These are phyloP conservation scores for Chalciporus piperatus DNA, from an alignment of 768 basidiomycete genomes.

Conservation along the genomic window DNA sequence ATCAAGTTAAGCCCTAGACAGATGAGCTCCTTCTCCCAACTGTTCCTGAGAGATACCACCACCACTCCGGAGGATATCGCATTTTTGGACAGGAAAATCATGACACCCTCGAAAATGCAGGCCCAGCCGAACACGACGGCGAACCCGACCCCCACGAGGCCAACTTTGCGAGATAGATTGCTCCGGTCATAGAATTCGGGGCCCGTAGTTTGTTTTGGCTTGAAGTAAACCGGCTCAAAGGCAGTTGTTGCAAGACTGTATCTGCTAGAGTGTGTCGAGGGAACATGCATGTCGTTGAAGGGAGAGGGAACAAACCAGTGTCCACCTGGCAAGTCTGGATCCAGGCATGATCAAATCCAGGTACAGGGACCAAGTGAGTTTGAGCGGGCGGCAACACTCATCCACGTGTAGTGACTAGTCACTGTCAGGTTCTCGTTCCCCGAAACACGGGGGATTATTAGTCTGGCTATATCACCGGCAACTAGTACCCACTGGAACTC, in stretches of 20 bases:
- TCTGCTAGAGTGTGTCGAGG: neutral
- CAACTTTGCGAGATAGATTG: constrained; percentile 19
- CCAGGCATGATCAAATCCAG: constrained; percentile 4
- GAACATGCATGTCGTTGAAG: constrained; percentile 7
- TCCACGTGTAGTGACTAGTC: neutral
- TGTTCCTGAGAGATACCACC: constrained; percentile 13
- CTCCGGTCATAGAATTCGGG: constrained; percentile 30
- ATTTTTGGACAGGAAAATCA: constrained; percentile 22
- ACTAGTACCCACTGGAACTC: too few relatives aligned
- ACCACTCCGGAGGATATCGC: constrained; percentile 24
- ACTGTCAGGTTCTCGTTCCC: neutral
- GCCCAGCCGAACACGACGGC: constrained; percentile 19
- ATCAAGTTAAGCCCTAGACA: constrained; percentile 27
- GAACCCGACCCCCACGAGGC: constrained; percentile 24
- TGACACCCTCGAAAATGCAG: constrained; percentile 24
- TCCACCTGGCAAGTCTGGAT: neutral
- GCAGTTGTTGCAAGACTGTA: constrained; percentile 10
- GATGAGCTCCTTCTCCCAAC: constrained; percentile 20
- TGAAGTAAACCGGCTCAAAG: constrained; percentile 23
- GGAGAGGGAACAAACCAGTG: neutral
- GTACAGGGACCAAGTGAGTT: neutral
- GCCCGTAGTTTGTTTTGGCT: constrained; percentile 19
- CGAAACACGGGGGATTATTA: neutral
- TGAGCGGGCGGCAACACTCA: neutral
- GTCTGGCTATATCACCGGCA: too few relatives aligned